Percentiles rank a stretch among this genome's conserved stretches.
These are phyloP conservation scores for Candida coleopterorum DNA, from an alignment of 805 yeast species.

Conservation along the genomic window DNA sequence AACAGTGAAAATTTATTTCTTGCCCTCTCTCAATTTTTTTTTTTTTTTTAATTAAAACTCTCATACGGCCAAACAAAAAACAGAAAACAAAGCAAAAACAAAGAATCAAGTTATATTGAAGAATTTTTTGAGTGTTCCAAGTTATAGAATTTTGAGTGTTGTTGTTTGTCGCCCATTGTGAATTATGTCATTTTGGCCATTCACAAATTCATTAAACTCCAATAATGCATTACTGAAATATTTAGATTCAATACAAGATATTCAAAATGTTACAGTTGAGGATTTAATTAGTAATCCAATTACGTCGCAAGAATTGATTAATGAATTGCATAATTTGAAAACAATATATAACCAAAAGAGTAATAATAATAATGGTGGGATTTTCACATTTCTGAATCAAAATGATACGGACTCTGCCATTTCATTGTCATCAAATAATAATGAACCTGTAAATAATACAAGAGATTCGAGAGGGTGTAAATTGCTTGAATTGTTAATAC, in stretches of 20 bases:
- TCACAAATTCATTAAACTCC: conserved; percentile 31
- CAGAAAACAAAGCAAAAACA: background rate
- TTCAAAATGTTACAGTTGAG: conserved; percentile 25
- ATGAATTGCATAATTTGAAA: conserved; percentile 34
- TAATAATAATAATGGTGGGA: conserved; percentile 8
- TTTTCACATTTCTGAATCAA: conserved; percentile 25
- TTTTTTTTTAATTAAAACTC: too few species aligned
- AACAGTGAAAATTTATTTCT: too few species aligned
- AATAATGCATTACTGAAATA: conserved; percentile 38
- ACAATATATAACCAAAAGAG: conserved; percentile 27
- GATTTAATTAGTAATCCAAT: conserved; percentile 28
- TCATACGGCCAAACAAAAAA: background rate
- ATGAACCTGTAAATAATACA: conserved; percentile 18
- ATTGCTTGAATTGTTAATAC: conserved; percentile 72
- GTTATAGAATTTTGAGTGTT: too few species aligned
- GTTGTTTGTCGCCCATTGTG: too few species aligned
- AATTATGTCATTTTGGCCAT: conserved; percentile 50
- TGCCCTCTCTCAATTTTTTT: too few species aligned
- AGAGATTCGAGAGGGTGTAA: conserved; percentile 43
- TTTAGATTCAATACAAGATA: conserved; percentile 33
- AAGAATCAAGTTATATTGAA: background rate
- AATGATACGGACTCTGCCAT: conserved; percentile 21
- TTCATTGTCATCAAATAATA: conserved; percentile 33
- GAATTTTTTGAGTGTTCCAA: too few species aligned
- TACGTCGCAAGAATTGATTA: conserved; percentile 33